Percentiles rank a stretch among this genome's conserved stretches.
Conservation (phyloP, 2,329 filamentous ascomycete species). For the Colletotrichum caudatum region DNA sequence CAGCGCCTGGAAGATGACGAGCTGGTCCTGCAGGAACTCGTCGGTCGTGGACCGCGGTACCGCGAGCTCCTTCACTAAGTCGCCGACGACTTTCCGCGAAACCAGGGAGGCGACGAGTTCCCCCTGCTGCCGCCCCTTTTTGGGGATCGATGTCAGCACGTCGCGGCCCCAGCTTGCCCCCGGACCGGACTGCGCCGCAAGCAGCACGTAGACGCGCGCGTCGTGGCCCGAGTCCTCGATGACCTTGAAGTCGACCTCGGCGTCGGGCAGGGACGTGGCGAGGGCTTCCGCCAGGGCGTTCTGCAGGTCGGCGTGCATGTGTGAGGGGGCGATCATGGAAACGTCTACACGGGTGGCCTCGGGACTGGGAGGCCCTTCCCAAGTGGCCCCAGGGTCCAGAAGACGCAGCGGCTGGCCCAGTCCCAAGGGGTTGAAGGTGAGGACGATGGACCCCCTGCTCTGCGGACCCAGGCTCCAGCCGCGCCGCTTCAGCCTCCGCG, state of each 20-base stretch:
- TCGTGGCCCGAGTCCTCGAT: slow-evolving; percentile 65
- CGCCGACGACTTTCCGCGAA: slow-evolving; percentile 58
- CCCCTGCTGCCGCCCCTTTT: slow-evolving; percentile 51
- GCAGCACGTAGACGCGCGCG: slow-evolving; percentile 66
- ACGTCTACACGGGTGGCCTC: slow-evolving; percentile 62
- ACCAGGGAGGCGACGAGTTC: slow-evolving; percentile 55
- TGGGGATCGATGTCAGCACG: slow-evolving; percentile 55
- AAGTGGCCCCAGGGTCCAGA: slow-evolving; percentile 44
- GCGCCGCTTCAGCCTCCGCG: slow-evolving; percentile 58
- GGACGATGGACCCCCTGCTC: slow-evolving; percentile 57
- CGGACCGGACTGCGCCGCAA: slow-evolving; percentile 64
- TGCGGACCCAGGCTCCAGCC: slow-evolving; percentile 64
- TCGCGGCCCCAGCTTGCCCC: slow-evolving; percentile 63
- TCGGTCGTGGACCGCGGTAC: slow-evolving; percentile 57
- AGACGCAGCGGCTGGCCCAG: slow-evolving; percentile 54
- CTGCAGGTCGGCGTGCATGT: slow-evolving; percentile 58
- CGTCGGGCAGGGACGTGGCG: slow-evolving; percentile 55
- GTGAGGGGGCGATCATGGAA: slow-evolving; percentile 62
- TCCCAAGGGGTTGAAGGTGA: slow-evolving; percentile 54
- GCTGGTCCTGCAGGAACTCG: slow-evolving; percentile 70
- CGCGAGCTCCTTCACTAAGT: slow-evolving; percentile 58
- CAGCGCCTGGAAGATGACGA: slow-evolving; percentile 70
- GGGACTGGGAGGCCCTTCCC: slow-evolving; percentile 44
- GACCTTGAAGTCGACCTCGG: slow-evolving; percentile 58
- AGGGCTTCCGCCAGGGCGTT: slow-evolving; percentile 56